These are phyloP conservation scores for Filobasidium floriforme DNA, from an alignment of 768 basidiomycete genomes.

Conservation along the genomic window DNA sequence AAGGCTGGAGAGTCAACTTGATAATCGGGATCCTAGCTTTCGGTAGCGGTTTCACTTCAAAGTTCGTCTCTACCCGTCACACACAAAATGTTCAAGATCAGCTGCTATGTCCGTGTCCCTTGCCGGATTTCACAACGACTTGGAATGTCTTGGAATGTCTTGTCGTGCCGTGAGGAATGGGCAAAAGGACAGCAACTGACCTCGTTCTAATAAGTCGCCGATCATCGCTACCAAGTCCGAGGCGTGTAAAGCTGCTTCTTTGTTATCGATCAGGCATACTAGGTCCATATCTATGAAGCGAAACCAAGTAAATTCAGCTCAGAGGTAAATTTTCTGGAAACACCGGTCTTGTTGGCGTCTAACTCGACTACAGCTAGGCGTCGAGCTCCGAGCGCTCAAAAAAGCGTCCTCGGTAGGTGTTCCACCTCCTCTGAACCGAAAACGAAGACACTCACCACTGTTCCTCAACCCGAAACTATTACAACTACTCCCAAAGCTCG, in stretches of 20 bases:
- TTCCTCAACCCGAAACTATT: constrained; percentile 95
- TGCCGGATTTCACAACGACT: too few relatives aligned
- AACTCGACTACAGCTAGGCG: not conserved
- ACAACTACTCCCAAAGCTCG: constrained; percentile 93
- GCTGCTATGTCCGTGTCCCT: too few relatives aligned
- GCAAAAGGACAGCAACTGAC: constrained; percentile 50
- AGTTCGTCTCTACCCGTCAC: constrained; percentile 81
- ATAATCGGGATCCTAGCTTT: constrained; percentile 98
- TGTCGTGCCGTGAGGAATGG: too few relatives aligned
- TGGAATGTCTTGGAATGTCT: too few relatives aligned
- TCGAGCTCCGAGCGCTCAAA: too few relatives aligned
- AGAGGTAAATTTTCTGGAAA: not conserved
- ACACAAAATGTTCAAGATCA: not conserved
- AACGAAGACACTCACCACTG: constrained; percentile 57
- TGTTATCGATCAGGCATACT: constrained; percentile 88
- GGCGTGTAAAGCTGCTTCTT: constrained; percentile 62
- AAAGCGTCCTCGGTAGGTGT: not conserved
- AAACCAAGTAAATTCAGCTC: not conserved
- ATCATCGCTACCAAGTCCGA: constrained; percentile 89
- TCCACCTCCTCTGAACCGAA: not conserved
- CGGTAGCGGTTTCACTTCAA: constrained; percentile 89
- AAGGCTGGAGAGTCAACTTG: constrained; percentile 78
- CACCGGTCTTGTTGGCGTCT: not conserved
- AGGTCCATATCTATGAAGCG: constrained; percentile 81
- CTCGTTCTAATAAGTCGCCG: constrained; percentile 84